Percentiles rank a stretch among this genome's conserved stretches.
Conservation (phyloP, 768 basidiomycete genomes). For the Lentinula sp. region DNA sequence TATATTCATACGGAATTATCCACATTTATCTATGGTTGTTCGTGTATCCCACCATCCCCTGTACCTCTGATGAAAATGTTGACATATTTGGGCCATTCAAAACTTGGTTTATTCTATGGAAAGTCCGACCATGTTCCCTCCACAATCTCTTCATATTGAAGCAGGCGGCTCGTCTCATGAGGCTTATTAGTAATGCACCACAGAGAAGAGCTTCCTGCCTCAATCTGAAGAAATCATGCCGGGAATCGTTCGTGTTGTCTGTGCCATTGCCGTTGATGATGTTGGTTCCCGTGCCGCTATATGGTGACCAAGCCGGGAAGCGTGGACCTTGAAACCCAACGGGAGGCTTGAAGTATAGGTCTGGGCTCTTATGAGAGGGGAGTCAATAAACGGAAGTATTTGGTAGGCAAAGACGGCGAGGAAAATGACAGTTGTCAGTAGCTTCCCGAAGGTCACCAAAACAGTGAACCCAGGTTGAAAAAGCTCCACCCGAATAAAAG, state of each 20-base stretch:
- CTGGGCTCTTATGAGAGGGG: background rate
- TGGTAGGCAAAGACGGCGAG: background rate
- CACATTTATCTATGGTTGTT: too few relatives aligned
- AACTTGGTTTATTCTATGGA: background rate
- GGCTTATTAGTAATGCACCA: background rate
- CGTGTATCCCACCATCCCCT: background rate
- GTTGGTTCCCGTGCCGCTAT: background rate
- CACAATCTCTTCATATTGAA: conserved; percentile 60
- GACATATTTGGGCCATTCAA: background rate
- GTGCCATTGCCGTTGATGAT: background rate
- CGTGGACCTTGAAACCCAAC: background rate
- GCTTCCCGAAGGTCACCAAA: background rate
- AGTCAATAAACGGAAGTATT: background rate
- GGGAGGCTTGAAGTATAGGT: background rate
- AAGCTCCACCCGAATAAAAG: background rate
- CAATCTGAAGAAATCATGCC: conserved; percentile 53
- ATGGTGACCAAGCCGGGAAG: background rate
- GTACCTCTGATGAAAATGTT: background rate
- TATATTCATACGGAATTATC: too few relatives aligned
- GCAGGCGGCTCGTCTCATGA: conserved; percentile 30
- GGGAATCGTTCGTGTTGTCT: conserved; percentile 14
- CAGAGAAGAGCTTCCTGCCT: conserved; percentile 36
- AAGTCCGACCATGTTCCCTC: conserved; percentile 18
- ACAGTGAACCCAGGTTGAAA: background rate
- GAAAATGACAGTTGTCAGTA: background rate